Evolutionary conservation across 1,139 yeast species (phyloP).

Genomic region (Lodderomyces theae): DNA sequence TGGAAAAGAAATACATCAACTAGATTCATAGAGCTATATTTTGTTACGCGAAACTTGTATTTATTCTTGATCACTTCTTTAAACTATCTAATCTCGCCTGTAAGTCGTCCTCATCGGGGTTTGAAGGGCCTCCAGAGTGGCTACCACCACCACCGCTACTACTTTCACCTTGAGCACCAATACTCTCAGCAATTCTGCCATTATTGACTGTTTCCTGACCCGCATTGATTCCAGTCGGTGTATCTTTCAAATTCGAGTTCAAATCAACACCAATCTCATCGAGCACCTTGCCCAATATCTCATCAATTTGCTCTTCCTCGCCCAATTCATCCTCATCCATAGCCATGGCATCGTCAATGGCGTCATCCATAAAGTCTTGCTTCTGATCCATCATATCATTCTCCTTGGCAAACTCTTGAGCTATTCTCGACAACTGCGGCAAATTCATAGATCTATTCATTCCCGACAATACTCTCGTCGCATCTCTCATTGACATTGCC

Average conservation of each 20-base stretch:
- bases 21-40: constrained; percentile 3
- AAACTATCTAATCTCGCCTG: constrained; percentile 87
- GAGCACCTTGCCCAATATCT: constrained; percentile 83
- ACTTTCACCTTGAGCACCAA: constrained; percentile 21
- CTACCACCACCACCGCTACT: constrained; percentile 17
- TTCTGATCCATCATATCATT: constrained; percentile 97
- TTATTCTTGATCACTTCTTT: constrained; percentile 43
- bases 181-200: constrained; percentile 49
- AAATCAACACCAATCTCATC: constrained; percentile 95
- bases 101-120: constrained; percentile 71
- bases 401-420: constrained; percentile 93
- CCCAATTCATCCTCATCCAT: constrained; percentile 65
- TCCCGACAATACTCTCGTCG: constrained; percentile 79
- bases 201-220: constrained; percentile 23
- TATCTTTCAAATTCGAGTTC: constrained; percentile 62
- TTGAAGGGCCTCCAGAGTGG: too few species aligned
- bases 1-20: constrained; percentile 47
- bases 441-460: constrained; percentile 90
- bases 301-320: constrained; percentile 88
- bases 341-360: constrained; percentile 93
- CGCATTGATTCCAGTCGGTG: constrained; percentile 55
- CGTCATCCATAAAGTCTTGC: constrained; percentile 98
- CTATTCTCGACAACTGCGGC: constrained; percentile 83
- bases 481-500: constrained; percentile 94
- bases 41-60: not conserved